Conservation (phyloP, 495 filamentous ascomycete species). For the Staphylotrichum tortipilum region DNA sequence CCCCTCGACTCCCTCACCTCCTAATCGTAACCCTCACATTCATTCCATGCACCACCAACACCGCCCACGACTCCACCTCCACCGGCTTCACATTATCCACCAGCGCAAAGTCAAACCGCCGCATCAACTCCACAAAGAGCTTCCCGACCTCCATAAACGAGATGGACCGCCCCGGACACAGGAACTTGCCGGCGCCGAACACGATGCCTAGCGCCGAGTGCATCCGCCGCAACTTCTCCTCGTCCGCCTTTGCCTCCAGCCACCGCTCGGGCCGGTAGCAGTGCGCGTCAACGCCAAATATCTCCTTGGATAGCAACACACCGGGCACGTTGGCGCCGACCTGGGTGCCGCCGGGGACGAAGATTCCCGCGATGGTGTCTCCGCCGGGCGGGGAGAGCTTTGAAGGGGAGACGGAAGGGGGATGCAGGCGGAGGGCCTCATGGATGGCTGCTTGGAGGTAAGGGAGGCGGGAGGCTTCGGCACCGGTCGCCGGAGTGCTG, state of each 20-base stretch:
- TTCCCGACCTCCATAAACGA: background rate
- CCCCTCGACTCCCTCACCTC: no score
- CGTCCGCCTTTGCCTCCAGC: background rate
- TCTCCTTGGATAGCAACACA: background rate
- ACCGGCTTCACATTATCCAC: background rate
- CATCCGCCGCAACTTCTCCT: background rate
- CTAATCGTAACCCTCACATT: background rate
- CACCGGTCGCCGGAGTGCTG: background rate
- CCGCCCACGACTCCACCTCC: background rate
- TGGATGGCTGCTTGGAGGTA: background rate
- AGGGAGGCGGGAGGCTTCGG: background rate
- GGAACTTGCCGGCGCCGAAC: background rate
- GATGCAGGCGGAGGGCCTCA: background rate
- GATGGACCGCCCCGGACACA: background rate
- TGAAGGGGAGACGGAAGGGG: background rate
- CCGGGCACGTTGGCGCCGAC: background rate
- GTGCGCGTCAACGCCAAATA: background rate
- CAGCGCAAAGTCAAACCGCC: background rate
- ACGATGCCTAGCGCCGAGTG: background rate
- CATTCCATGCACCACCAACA: background rate
- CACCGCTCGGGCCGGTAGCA: background rate
- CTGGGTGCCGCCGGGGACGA: background rate
- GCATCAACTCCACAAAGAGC: background rate
- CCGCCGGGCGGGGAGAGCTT: background rate
- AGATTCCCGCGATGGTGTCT: background rate